Conservation (phyloP, 441 rosid genomes). For the Pelargonium hybrid region DNA sequence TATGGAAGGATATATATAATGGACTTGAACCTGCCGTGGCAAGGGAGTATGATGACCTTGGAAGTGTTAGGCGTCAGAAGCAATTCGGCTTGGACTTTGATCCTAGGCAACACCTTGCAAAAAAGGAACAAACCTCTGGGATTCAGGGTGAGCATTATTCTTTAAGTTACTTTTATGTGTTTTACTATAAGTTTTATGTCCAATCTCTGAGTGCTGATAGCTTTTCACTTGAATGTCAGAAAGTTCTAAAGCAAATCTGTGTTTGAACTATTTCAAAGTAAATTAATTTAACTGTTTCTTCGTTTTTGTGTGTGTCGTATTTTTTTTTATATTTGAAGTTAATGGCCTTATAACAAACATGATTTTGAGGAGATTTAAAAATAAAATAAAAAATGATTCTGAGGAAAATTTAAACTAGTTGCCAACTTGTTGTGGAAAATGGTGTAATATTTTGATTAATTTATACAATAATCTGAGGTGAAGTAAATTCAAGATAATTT, state of each 20-base stretch:
- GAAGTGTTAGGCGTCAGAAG: slow-evolving; percentile 32
- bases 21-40: slow-evolving; percentile 41
- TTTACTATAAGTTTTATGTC: not conserved
- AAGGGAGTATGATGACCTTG: slow-evolving; percentile 44
- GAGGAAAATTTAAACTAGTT: no score
- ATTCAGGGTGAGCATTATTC: slow-evolving; percentile 36
- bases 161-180: not conserved
- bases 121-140: slow-evolving; percentile 29
- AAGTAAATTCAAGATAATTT: no score
- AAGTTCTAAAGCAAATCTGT: not conserved
- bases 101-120: slow-evolving; percentile 17
- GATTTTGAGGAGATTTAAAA: no score
- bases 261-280: not conserved
- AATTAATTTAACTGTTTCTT: not conserved
- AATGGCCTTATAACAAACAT: no score
- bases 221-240: not conserved
- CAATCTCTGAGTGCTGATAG: not conserved
- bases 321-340: not conserved
- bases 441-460: no score
- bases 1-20: slow-evolving; percentile 48
- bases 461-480: no score
- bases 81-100: slow-evolving; percentile 24
- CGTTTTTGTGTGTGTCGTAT: no score
- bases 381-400: no score
- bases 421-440: no score